Percentiles rank a stretch among this genome's conserved stretches.
Evolutionary conservation across 768 basidiomycete genomes (phyloP).

Genomic region (Pleurotus sapidus): DNA sequence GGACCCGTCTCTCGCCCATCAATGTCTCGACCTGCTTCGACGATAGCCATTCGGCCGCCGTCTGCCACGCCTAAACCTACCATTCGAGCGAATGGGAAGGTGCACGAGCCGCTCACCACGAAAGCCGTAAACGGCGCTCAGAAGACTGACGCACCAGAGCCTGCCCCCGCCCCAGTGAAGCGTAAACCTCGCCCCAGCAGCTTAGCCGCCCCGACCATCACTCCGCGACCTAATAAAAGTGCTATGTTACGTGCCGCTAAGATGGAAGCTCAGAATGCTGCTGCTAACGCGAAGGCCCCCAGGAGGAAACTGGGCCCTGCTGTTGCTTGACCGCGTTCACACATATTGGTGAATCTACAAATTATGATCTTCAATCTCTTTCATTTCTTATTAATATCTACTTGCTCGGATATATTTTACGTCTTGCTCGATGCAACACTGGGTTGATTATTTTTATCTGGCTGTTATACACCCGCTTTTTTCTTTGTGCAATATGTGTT

Average conservation of each 20-base stretch:
- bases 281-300: constrained; percentile 34
- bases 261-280: constrained; percentile 51
- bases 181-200: constrained; percentile 56
- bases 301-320: constrained; percentile 25
- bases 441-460: too few species aligned
- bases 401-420: too few species aligned
- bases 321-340: constrained; percentile 37
- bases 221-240: constrained; percentile 71
- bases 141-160: neutral
- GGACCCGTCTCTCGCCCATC: constrained; percentile 14
- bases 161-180: constrained; percentile 17
- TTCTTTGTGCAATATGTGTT: too few species aligned
- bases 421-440: too few species aligned
- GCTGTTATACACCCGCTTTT: too few species aligned
- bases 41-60: constrained; percentile 24
- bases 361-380: too few species aligned
- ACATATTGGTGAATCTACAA: constrained; percentile 18
- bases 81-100: constrained; percentile 7
- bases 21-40: constrained; percentile 40
- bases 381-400: too few species aligned
- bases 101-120: neutral
- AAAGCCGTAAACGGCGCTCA: constrained; percentile 19
- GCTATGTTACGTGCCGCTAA: constrained; percentile 71
- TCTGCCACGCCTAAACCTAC: constrained; percentile 11
- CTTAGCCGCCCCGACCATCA: constrained; percentile 55